These are phyloP conservation scores for Schizosaccharomyces osmophilus DNA, from an alignment of 805 yeast species.

Conservation along the genomic window DNA sequence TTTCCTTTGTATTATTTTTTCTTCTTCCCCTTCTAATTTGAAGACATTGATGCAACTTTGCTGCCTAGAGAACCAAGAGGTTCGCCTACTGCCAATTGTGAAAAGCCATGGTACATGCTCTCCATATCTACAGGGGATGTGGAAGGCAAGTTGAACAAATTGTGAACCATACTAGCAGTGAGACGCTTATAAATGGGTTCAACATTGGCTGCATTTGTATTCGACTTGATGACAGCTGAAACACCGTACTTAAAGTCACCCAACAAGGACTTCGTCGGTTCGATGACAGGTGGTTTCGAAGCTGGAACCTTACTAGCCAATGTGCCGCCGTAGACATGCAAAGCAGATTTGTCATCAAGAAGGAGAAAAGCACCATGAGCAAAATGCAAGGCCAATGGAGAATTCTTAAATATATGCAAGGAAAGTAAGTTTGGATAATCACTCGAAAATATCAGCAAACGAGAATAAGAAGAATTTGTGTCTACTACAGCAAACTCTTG, in stretches of 20 bases:
- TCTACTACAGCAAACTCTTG: neutral
- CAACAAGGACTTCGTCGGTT: neutral
- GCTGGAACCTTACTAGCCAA: neutral
- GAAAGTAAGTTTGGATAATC: neutral
- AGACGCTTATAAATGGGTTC: neutral
- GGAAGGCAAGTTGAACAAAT: neutral
- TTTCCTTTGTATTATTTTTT: too few relatives aligned
- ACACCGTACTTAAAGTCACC: neutral
- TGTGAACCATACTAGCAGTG: neutral
- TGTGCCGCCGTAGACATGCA: neutral
- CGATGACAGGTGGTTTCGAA: neutral
- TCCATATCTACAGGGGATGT: neutral
- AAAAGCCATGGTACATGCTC: neutral
- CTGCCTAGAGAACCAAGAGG: neutral
- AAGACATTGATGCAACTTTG: neutral
- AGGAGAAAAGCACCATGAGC: neutral
- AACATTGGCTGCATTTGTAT: neutral
- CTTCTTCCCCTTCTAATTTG: neutral
- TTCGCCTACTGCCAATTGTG: neutral
- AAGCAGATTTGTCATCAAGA: neutral
- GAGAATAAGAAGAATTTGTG: neutral
- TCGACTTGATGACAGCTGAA: neutral
- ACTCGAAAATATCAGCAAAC: neutral
- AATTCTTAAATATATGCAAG: neutral
- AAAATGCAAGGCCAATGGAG: neutral